These are phyloP conservation scores for Cryptococcus amylolentus DNA, from an alignment of 1,284 basidiomycete species.

Conservation along the genomic window DNA sequence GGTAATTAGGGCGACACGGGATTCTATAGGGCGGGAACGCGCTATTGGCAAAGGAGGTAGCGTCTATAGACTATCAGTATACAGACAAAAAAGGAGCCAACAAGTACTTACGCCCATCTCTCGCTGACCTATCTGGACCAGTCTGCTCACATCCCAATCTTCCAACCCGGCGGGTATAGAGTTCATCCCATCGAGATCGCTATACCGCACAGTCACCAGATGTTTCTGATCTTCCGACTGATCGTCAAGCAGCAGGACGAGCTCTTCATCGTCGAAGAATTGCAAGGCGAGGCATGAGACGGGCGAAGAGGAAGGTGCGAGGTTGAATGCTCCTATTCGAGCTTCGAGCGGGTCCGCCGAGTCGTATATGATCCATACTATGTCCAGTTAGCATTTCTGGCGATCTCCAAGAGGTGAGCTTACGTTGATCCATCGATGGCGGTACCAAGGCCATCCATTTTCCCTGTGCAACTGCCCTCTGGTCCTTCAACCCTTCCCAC, in stretches of 20 bases:
- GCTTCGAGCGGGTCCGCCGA: not conserved
- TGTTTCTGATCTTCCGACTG: constrained; percentile 9
- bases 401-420: not conserved
- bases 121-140: constrained; percentile 3
- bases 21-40: constrained; percentile 15
- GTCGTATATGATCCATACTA: constrained; percentile 11
- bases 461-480: not conserved
- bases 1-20: not conserved
- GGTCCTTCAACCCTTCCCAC: constrained; percentile 3
- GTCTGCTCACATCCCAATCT: not conserved
- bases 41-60: not conserved
- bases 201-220: constrained; percentile 23
- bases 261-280: constrained; percentile 43
- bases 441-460: constrained; percentile 4
- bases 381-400: not conserved
- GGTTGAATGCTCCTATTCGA: not conserved
- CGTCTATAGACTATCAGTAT: not conserved
- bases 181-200: constrained; percentile 5
- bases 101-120: constrained; percentile 6
- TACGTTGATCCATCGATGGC: constrained; percentile 1
- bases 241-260: constrained; percentile 27
- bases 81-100: not conserved
- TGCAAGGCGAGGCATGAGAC: constrained; percentile 19
- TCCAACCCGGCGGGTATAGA: not conserved
- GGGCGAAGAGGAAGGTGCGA: not conserved